phyloP scores from a whole-genome alignment of 495 filamentous ascomycete genomes.

The Sordaria brevicollis region DNA sequence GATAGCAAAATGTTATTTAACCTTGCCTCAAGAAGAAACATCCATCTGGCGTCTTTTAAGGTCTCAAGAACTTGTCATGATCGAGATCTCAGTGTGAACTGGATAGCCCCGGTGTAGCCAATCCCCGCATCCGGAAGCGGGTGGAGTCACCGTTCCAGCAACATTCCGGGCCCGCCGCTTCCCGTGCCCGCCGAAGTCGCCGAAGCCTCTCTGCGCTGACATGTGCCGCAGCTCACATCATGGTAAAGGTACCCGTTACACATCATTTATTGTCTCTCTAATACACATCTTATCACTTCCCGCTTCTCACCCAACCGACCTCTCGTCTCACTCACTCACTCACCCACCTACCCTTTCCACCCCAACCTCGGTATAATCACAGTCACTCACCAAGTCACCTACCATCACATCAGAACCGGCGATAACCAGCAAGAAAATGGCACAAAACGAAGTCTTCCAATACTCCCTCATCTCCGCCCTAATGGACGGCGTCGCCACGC shows the following conservation, averaged over 20 bases:
- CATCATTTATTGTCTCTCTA: neutral
- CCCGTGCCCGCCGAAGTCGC: neutral
- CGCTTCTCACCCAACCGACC: neutral
- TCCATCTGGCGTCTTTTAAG: too few relatives aligned
- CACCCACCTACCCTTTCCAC: neutral
- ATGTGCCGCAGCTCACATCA: too few relatives aligned
- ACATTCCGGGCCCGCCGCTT: neutral
- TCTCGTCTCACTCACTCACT: neutral
- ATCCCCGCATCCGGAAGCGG: neutral
- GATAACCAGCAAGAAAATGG: slow-evolving; percentile 11
- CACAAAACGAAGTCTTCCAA: slow-evolving; percentile 39
- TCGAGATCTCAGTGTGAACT: neutral
- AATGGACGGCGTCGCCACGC: slow-evolving; percentile 39
- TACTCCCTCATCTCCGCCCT: slow-evolving; percentile 41
- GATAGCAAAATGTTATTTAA: too few relatives aligned
- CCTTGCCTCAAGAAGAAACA: too few relatives aligned
- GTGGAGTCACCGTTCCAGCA: neutral
- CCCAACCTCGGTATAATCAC: neutral
- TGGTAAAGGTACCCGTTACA: neutral
- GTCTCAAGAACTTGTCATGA: too few relatives aligned
- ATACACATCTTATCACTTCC: neutral
- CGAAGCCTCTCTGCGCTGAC: neutral
- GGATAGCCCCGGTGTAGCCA: neutral
- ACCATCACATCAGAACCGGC: neutral
- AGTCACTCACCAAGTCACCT: neutral